Evolutionary conservation across 345 rosid species (phyloP).

Genomic region (Pseudoturritis turrita): DNA sequence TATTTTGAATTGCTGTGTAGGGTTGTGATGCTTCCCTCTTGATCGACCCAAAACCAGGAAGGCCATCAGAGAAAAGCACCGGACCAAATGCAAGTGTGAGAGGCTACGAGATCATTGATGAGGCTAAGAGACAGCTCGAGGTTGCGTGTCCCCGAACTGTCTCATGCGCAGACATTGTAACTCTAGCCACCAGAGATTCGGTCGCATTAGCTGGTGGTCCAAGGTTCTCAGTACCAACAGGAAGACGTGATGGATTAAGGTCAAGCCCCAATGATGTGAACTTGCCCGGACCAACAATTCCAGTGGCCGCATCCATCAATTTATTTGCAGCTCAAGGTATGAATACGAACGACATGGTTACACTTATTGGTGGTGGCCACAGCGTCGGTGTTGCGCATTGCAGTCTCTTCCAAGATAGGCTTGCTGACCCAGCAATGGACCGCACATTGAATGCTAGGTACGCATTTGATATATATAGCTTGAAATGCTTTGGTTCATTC

Average conservation of each 20-base stretch:
- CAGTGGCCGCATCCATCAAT: slow-evolving; percentile 36
- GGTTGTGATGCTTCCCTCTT: slow-evolving; percentile 37
- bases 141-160: slow-evolving; percentile 24
- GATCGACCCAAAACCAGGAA: slow-evolving; percentile 29
- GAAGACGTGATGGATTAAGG: slow-evolving; percentile 55
- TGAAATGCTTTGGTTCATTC: not conserved
- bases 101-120: slow-evolving; percentile 32
- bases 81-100: slow-evolving; percentile 33
- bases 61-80: slow-evolving; percentile 33
- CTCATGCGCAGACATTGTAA: slow-evolving; percentile 36
- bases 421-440: slow-evolving; percentile 53
- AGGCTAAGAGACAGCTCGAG: slow-evolving; percentile 31
- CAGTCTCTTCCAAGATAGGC: slow-evolving; percentile 48
- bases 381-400: slow-evolving; percentile 66
- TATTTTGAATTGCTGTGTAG: slow-evolving; percentile 1
- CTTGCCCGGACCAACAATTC: slow-evolving; percentile 52
- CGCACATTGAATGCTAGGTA: slow-evolving; percentile 31
- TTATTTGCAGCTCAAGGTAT: slow-evolving; percentile 43
- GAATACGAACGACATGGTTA: slow-evolving; percentile 48
- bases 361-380: slow-evolving; percentile 65
- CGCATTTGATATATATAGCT: not conserved
- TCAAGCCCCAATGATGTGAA: slow-evolving; percentile 42
- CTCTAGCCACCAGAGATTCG: slow-evolving; percentile 59
- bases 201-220: slow-evolving; percentile 58
- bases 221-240: slow-evolving; percentile 43